Conservation (phyloP, 139 green algal species). For the Closterium sp. region DNA sequence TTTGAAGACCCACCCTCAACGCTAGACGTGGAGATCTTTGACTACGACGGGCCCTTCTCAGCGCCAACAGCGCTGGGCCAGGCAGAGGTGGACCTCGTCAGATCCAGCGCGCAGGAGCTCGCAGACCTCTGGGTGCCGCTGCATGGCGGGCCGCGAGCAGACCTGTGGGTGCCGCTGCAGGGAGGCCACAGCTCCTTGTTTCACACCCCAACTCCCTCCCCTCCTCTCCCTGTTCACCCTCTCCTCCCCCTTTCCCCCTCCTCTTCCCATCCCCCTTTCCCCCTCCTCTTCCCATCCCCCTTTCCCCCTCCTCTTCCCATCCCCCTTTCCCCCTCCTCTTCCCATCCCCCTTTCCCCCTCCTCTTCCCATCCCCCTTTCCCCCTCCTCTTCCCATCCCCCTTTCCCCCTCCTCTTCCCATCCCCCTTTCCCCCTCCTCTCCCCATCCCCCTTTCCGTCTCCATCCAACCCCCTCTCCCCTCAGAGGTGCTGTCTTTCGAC, state of each 20-base stretch:
- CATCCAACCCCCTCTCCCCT: neutral
- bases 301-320: neutral
- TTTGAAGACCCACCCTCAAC: conserved; percentile 30
- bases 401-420: neutral
- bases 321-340: neutral
- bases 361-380: neutral
- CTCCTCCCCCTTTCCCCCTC: neutral
- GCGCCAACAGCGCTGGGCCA: conserved; percentile 16
- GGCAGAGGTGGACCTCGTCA: conserved; percentile 38
- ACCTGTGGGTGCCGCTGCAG: conserved; percentile 38
- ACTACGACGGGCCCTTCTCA: conserved; percentile 46
- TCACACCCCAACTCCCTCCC: neutral
- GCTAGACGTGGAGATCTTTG: conserved; percentile 22
- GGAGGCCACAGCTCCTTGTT: neutral
- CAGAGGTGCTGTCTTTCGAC: conserved; percentile 48
- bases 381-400: neutral
- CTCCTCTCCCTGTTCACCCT: neutral
- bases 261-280: too few species aligned
- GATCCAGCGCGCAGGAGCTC: neutral
- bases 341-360: neutral
- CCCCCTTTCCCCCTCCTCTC: neutral
- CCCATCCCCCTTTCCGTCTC: neutral
- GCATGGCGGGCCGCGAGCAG: conserved; percentile 21
- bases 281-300: neutral
- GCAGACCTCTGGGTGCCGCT: conserved; percentile 33